A percentile compares a stretch with the other conserved stretches of the same genome.
These are phyloP conservation scores for Castanea crenata DNA, from an alignment of 306 rosid species.

Conservation along the genomic window DNA sequence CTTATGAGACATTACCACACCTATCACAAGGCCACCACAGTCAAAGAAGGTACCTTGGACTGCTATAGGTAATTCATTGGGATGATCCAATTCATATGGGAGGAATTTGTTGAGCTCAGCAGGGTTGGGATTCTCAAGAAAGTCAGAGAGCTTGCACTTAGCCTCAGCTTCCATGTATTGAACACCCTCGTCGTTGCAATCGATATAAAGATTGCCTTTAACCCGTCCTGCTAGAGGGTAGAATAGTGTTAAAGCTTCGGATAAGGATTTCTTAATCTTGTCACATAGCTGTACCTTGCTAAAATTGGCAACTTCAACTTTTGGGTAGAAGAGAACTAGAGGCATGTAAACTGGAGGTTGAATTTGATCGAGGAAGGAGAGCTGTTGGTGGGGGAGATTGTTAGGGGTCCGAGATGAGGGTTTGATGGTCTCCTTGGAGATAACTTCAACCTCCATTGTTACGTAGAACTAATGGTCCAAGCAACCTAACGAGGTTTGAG, in stretches of 20 bases:
- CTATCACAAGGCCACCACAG: slow-evolving; percentile 28
- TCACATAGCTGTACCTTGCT: neutral
- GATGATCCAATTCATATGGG: slow-evolving; percentile 1
- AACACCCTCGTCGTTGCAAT: slow-evolving; percentile 5
- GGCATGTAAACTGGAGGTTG: slow-evolving; percentile 16
- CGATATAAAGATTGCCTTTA: neutral
- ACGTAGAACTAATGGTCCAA: neutral
- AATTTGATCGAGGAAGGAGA: slow-evolving; percentile 28
- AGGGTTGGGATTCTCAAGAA: neutral
- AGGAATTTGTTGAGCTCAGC: slow-evolving; percentile 16
- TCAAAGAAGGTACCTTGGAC: slow-evolving; percentile 21
- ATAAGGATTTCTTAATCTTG: slow-evolving; percentile 2
- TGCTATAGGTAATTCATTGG: slow-evolving; percentile 4
- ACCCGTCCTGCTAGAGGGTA: slow-evolving; percentile 18
- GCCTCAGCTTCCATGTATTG: neutral
- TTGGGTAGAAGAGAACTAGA: slow-evolving; percentile 15
- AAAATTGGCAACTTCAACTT: neutral
- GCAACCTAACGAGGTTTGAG: no score
- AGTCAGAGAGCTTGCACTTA: neutral
- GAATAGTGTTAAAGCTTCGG: slow-evolving; percentile 6
- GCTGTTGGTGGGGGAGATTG: slow-evolving; percentile 9
- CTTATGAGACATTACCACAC: slow-evolving; percentile 29
- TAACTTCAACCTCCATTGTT: neutral
- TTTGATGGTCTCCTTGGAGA: neutral
- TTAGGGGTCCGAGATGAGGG: slow-evolving; percentile 22